phyloP scores from a whole-genome alignment of 2,329 filamentous ascomycete species.

The Passalora sequoiae region DNA sequence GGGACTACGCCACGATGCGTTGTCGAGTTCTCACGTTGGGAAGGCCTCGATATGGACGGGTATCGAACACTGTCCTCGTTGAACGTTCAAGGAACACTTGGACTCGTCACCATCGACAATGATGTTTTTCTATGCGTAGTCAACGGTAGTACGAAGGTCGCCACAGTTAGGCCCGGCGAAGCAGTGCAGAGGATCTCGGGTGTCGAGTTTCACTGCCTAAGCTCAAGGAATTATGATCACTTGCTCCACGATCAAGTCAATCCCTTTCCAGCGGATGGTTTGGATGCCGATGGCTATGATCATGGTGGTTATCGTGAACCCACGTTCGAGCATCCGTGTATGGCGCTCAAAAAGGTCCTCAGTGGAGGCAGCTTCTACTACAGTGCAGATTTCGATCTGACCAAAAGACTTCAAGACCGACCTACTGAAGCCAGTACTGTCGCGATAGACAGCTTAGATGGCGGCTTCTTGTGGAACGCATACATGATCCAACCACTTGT shows the following conservation, averaged over 20 bases:
- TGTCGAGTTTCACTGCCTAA: slow-evolving; percentile 90
- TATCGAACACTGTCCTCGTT: slow-evolving; percentile 71
- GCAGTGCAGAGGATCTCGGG: slow-evolving; percentile 79
- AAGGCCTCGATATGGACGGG: slow-evolving; percentile 63
- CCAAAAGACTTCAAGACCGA: slow-evolving; percentile 86
- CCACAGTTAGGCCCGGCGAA: slow-evolving; percentile 78
- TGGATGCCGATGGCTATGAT: slow-evolving; percentile 51
- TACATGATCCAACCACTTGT: slow-evolving; percentile 96
- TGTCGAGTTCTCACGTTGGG: slow-evolving; percentile 72
- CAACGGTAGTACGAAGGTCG: slow-evolving; percentile 70
- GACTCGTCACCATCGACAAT: slow-evolving; percentile 73
- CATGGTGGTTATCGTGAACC: slow-evolving; percentile 60
- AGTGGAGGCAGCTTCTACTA: slow-evolving; percentile 96
- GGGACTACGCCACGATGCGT: slow-evolving; percentile 61
- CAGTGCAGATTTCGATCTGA: slow-evolving; percentile 96
- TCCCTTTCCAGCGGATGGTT: slow-evolving; percentile 50
- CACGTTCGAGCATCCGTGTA: slow-evolving; percentile 77
- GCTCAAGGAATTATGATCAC: slow-evolving; percentile 78
- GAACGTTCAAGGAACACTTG: slow-evolving; percentile 78
- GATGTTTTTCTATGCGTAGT: slow-evolving; percentile 92
- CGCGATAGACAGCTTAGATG: slow-evolving; percentile 87
- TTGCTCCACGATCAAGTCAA: slow-evolving; percentile 57
- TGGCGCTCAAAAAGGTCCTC: slow-evolving; percentile 84
- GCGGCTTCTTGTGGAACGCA: slow-evolving; percentile 93
- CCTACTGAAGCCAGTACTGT: slow-evolving; percentile 56